Conservation (phyloP, 192 early-diverging fungal species). For the Dispira parvispora region DNA sequence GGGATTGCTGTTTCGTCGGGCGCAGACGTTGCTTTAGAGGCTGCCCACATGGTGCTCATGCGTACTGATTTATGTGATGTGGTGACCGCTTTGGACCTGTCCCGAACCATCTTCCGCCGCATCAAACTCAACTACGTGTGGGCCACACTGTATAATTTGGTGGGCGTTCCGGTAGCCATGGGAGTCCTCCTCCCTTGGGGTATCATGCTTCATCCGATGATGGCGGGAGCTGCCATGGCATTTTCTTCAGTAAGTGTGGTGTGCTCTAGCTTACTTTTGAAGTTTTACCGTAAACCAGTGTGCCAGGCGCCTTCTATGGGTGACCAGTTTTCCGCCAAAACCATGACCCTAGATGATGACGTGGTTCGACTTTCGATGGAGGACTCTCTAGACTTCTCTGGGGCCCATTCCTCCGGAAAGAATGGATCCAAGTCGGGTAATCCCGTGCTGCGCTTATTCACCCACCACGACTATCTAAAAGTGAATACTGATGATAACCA, state of each 20-base stretch:
- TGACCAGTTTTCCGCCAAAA: not conserved
- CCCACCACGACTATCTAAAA: not conserved
- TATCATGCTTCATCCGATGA: conserved; percentile 69
- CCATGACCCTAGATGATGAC: not conserved
- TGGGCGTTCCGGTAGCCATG: conserved; percentile 90
- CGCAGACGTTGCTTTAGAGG: conserved; percentile 91
- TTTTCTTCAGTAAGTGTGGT: conserved; percentile 86
- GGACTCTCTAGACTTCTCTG: not conserved
- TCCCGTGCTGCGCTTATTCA: not conserved
- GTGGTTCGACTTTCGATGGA: not conserved
- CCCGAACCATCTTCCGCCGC: conserved; percentile 63
- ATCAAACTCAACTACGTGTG: conserved; percentile 79
- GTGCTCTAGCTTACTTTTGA: conserved; percentile 67
- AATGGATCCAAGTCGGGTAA: not conserved
- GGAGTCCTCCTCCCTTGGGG: conserved; percentile 78
- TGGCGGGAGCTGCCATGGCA: conserved; percentile 90
- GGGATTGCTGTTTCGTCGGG: conserved; percentile 81
- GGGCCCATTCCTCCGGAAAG: not conserved
- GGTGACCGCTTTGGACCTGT: conserved; percentile 70
- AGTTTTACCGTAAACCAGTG: conserved; percentile 35
- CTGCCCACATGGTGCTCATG: conserved; percentile 87
- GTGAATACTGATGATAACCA: not conserved
- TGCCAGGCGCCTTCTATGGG: conserved; percentile 16
- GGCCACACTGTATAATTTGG: conserved; percentile 78
- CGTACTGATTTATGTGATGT: conserved; percentile 72